phyloP scores from a whole-genome alignment of 108 stramenopile species.

The Cyclostephanos tholiformis region DNA sequence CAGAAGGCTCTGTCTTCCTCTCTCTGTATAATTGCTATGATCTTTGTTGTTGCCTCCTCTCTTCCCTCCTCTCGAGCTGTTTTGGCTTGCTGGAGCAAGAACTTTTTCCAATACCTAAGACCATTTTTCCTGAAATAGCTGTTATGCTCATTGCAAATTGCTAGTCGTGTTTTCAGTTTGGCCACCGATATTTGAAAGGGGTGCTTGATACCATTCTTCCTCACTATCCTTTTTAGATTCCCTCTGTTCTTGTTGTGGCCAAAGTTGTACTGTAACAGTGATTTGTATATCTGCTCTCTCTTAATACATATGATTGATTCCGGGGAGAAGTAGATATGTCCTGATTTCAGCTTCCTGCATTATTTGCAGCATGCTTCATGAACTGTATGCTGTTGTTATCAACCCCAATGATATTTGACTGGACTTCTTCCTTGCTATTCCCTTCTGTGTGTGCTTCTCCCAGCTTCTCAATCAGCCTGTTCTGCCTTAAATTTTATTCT shows the following conservation, averaged over 20 bases:
- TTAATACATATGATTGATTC: slow-evolving; percentile 3
- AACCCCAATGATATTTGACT: too few species aligned
- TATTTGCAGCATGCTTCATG: slow-evolving; percentile 12
- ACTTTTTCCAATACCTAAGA: neutral
- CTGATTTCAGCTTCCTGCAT: slow-evolving; percentile 12
- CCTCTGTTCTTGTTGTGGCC: slow-evolving; percentile 15
- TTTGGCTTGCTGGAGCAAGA: neutral
- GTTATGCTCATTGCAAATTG: neutral
- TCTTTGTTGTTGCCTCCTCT: neutral
- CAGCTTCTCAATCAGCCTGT: neutral
- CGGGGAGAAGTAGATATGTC: neutral
- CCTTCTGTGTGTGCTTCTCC: neutral
- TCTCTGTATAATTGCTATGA: slow-evolving; percentile 10
- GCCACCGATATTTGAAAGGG: neutral
- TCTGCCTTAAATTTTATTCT: neutral
- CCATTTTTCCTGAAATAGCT: slow-evolving; percentile 11
- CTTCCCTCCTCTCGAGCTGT: neutral
- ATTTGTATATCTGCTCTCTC: neutral
- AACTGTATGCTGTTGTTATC: slow-evolving; percentile 9
- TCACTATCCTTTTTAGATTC: slow-evolving; percentile 5
- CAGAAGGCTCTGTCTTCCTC: slow-evolving; percentile 9
- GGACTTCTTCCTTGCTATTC: neutral
- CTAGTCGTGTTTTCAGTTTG: neutral
- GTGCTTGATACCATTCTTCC: slow-evolving; percentile 1
- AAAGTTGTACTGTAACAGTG: neutral